Evolutionary conservation across 768 basidiomycete species (phyloP).

Genomic region (Pholiota conissans): DNA sequence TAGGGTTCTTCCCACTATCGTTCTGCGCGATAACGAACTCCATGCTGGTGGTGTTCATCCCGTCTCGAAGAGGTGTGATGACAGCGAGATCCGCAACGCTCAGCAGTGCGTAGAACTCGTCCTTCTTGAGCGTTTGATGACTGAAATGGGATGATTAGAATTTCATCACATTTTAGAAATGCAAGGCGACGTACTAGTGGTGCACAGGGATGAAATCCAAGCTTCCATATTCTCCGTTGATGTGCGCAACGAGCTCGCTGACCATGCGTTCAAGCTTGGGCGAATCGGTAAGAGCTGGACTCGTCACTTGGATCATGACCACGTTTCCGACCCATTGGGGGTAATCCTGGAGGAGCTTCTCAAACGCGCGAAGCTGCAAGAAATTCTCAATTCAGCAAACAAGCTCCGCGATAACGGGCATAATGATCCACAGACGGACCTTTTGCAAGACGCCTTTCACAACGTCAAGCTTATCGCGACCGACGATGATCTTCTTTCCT

Average conservation of each 20-base stretch:
- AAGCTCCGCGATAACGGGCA: too few species aligned
- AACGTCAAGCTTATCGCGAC: constrained; percentile 96
- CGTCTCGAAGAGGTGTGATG: constrained; percentile 93
- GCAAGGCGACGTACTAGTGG: constrained; percentile 76
- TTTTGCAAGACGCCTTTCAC: constrained; percentile 98
- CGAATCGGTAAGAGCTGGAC: constrained; percentile 88
- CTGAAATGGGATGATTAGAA: constrained; percentile 42
- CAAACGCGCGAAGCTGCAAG: constrained; percentile 84
- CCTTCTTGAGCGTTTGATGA: constrained; percentile 95
- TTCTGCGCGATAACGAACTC: constrained; percentile 96
- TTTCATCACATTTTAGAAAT: too few species aligned
- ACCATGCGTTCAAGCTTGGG: constrained; percentile 93
- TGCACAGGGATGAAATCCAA: constrained; percentile 96
- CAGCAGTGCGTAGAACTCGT: constrained; percentile 96
- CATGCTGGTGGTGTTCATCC: constrained; percentile 99
- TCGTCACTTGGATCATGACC: constrained; percentile 89
- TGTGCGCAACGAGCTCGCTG: constrained; percentile 90
- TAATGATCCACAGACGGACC: constrained; percentile 35
- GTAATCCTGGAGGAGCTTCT: constrained; percentile 90
- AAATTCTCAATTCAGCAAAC: not conserved
- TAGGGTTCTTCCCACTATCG: constrained; percentile 77
- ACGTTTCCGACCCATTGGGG: constrained; percentile 95
- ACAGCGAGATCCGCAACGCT: constrained; percentile 92
- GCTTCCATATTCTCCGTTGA: constrained; percentile 94
- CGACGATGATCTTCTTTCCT: constrained; percentile 98